A percentile compares a stretch with the other conserved stretches of the same genome.
Evolutionary conservation across 768 basidiomycete species (phyloP).

Genomic region (Suillus tomentosus): DNA sequence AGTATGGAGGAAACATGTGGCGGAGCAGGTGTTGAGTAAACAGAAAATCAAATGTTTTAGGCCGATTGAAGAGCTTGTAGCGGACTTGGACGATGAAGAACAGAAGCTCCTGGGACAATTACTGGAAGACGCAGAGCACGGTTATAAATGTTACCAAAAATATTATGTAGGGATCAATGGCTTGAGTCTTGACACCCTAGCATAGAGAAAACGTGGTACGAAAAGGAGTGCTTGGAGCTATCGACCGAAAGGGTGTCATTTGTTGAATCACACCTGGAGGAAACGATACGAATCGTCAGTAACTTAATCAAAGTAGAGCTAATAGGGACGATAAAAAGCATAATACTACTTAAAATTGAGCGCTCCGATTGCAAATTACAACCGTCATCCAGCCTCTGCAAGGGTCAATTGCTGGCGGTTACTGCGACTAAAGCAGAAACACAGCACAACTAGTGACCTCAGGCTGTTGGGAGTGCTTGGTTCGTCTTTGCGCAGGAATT

Average conservation of each 20-base stretch:
- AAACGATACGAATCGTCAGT: not conserved
- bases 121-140: not conserved
- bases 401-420: constrained; percentile 13
- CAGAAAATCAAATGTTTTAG: not conserved
- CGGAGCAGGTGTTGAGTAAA: constrained; percentile 11
- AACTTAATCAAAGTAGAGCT: too few relatives aligned
- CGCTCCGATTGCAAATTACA: constrained; percentile 20
- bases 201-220: not conserved
- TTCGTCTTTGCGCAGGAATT: constrained; percentile 12
- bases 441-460: constrained; percentile 12
- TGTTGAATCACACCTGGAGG: not conserved
- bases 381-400: constrained; percentile 13
- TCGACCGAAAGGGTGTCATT: not conserved
- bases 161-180: too few relatives aligned
- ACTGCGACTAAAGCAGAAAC: constrained; percentile 13
- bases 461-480: constrained; percentile 14
- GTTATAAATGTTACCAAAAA: not conserved
- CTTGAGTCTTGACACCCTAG: not conserved
- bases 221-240: not conserved
- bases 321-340: not conserved
- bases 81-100: constrained; percentile 2
- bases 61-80: not conserved
- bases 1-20: constrained; percentile 23
- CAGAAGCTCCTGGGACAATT: not conserved
- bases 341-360: not conserved